Base-by-base conservation (phyloP, 768 basidiomycete genomes). In the Russula olivacea region DNA sequence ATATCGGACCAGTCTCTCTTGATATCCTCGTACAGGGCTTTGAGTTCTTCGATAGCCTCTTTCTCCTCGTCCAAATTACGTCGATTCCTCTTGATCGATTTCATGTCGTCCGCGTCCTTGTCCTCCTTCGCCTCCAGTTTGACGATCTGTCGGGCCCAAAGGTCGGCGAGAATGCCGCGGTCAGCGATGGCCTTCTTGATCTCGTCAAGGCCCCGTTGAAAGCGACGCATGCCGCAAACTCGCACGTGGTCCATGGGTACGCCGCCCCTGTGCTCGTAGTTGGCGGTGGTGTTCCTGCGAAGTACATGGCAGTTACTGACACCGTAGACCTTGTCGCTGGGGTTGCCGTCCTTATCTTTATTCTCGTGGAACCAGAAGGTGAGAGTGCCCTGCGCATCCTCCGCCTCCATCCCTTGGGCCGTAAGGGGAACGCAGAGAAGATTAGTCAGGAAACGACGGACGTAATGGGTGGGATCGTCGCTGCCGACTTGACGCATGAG, bases 41-140 rank as follows among this genome's bases (percentile, higher is more conserved):
- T 32, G 23, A 60, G 59, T 23, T 47, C 21, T 21, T 43, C 14
- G 52, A 60, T 60, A 28, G 51, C 59, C 1, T 60, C 23, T 15
- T 23, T 47, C 30, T 19, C 32, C 10, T 53, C 41, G 11, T 45
- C 59, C 59, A 60, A 53, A 1, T 45, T 3, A 17, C 59, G 32
- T 36, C 5, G 52, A 17, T 7, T 28, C 32, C 0, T 0, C 9
- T 4, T 0, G 32, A 60, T 58, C 17, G 8, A 34, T n/a, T 14
- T 30, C 15, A 17, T 36, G 10, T 12, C 14, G 17, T 43, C 55
- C 40, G 25, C 19, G 30, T 30, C 30, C 40, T 30, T 28, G 1
- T 0, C 4, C 41, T n/a, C 19, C 1, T n/a, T 43, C 21, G 34
- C 57, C 34, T 28, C 9, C 23, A 48, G 32, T 25, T 28, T 6